Percentiles rank a stretch among this genome's conserved stretches.
phyloP scores from a whole-genome alignment of 306 rosid species.

The Albizia julibrissin region DNA sequence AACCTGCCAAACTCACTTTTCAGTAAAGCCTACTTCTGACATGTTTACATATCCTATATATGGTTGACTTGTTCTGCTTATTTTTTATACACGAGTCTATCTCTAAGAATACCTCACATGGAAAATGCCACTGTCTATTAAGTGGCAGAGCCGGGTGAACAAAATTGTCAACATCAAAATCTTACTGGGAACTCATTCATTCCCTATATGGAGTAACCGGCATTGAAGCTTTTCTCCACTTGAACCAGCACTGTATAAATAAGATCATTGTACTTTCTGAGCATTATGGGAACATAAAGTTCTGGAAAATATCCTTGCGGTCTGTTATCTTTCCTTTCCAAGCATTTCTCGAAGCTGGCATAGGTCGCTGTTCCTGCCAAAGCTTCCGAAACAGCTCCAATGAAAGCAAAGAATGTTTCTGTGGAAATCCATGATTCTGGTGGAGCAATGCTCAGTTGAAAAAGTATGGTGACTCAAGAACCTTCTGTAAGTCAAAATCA shows the following conservation, averaged over 20 bases:
- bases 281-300: neutral
- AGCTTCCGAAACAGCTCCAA: conserved; percentile 11
- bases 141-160: conserved; percentile 27
- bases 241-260: neutral
- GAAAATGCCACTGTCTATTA: conserved; percentile 12
- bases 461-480: conserved; percentile 77
- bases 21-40: neutral
- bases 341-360: conserved; percentile 32
- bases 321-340: conserved; percentile 20
- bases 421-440: neutral
- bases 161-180: conserved; percentile 25
- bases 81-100: neutral
- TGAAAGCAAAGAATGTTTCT: conserved; percentile 16
- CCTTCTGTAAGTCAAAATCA: conserved; percentile 66
- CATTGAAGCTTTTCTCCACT: neutral
- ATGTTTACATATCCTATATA: neutral
- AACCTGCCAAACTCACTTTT: neutral
- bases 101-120: neutral
- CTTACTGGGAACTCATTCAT: conserved; percentile 11
- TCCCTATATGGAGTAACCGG: conserved; percentile 8
- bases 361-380: conserved; percentile 27
- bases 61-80: neutral
- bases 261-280: neutral
- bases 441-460: conserved; percentile 57
- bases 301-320: conserved; percentile 21